Conservation (phyloP, 371 early-diverging fungal species). For the Circinella umbellata region DNA sequence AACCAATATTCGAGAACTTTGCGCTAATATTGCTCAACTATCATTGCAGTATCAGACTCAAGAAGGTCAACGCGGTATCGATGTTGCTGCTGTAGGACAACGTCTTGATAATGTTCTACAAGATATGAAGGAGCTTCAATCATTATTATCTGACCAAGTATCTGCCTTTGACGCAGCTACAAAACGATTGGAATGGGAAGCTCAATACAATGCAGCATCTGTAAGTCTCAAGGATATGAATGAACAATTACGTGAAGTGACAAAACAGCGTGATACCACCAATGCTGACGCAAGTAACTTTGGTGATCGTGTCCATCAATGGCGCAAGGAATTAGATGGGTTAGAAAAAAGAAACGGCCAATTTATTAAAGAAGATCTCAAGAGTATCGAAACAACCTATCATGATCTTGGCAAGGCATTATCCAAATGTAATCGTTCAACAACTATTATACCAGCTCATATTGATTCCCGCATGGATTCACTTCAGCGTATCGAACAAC, state of each 20-base stretch:
- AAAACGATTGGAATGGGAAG: constrained; percentile 38
- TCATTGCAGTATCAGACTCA: not conserved
- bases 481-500: constrained; percentile 17
- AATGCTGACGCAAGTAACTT: not conserved
- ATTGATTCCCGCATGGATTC: constrained; percentile 46
- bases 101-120: constrained; percentile 36
- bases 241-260: constrained; percentile 28
- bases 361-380: constrained; percentile 18
- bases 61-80: constrained; percentile 24
- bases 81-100: constrained; percentile 34
- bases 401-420: constrained; percentile 4
- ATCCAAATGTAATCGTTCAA: constrained; percentile 6
- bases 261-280: constrained; percentile 8
- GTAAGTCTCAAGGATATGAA: constrained; percentile 35
- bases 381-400: constrained; percentile 4
- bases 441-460: constrained; percentile 31
- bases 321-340: not conserved
- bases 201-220: constrained; percentile 24
- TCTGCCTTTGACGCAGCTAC: constrained; percentile 35
- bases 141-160: constrained; percentile 28
- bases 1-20: not conserved
- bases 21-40: not conserved
- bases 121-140: constrained; percentile 29
- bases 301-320: not conserved
- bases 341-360: not conserved